Percentiles rank a stretch among this genome's conserved stretches.
phyloP scores from a whole-genome alignment of 73 alveolate genomes.

The Durusdinium trenchii region DNA sequence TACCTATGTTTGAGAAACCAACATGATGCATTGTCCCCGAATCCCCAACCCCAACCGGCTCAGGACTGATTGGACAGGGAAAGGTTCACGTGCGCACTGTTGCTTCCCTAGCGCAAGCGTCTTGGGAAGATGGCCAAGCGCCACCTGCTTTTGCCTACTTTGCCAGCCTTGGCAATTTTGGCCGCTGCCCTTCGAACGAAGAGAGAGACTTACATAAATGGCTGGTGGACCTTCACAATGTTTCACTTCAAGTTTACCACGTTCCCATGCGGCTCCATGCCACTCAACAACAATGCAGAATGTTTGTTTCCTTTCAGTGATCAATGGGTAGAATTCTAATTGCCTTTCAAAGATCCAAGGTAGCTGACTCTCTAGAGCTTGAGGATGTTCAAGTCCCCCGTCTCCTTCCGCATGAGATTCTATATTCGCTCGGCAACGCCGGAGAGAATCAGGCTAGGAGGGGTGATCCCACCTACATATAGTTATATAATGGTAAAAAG shows the following conservation, averaged over 20 bases:
- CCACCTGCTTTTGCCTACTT: neutral
- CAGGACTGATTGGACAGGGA: constrained; percentile 60
- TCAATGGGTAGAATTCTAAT: neutral
- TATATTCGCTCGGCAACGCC: neutral
- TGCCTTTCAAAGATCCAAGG: neutral
- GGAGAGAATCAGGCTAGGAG: neutral
- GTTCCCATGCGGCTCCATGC: neutral
- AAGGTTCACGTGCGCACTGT: constrained; percentile 36
- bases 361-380: neutral
- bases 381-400: neutral
- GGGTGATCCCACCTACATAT: no score
- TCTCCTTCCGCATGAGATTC: constrained; percentile 5
- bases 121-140: neutral
- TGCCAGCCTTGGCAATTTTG: neutral
- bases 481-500: no score
- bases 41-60: no score
- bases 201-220: constrained; percentile 47
- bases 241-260: neutral
- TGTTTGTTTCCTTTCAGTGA: neutral
- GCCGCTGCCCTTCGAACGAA: neutral
- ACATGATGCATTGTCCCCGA: no score
- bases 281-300: neutral
- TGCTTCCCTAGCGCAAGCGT: constrained; percentile 18
- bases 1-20: no score
- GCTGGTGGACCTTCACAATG: neutral